Base-by-base conservation (phyloP, 192 early-diverging fungal genomes). In the Coemansia sp. region DNA sequence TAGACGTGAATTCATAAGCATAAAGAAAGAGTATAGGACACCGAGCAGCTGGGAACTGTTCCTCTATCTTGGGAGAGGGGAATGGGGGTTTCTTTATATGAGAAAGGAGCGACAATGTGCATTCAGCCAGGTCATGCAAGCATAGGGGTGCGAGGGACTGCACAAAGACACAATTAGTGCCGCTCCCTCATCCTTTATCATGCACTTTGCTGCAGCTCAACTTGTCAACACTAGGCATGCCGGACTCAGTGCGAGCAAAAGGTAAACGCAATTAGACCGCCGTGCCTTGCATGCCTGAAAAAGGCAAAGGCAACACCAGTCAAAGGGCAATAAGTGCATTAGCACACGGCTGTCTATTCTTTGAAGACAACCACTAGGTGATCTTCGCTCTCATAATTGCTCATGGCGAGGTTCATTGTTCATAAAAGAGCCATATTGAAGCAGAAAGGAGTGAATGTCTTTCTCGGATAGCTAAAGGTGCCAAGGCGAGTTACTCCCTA, bases 1-100 rank as follows among this genome's bases (percentile, higher is more conserved):
- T 48, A 51, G 48, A 3, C 48, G 48, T 51, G 48, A 51, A 26
- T 55, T 55, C 51, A 7, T 55, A 55, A 55, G 7, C 51, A 55
- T 55, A 55, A 55, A 55, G 10, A 31, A 51, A 53, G 21, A 31
- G 28, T 0, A 31, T 31, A 45, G 26, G 21, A 26, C 48, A 51
- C 20, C 24, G 23, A 45, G 43, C 18, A 20, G 43, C 43, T 45
- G 50, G 50, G 26, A 24, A 53, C 14, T 23, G 14, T 31, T 53
- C 14, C 26, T 53, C 16, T 53, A 16, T 31, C 4, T 31, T 10
- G 23, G 21, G 45, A 14, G 31, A 46, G 24, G 50, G 28, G 50
- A 33, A 31, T 10, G 26, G 50, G 28, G 50, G 24, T 45, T 6
- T 45, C 43, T 20, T 45, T 45, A 20, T 45, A 56, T 16, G 13